Evolutionary conservation across 169 alveolate genomes (phyloP).

Genomic region (Plasmodium yoelii): DNA sequence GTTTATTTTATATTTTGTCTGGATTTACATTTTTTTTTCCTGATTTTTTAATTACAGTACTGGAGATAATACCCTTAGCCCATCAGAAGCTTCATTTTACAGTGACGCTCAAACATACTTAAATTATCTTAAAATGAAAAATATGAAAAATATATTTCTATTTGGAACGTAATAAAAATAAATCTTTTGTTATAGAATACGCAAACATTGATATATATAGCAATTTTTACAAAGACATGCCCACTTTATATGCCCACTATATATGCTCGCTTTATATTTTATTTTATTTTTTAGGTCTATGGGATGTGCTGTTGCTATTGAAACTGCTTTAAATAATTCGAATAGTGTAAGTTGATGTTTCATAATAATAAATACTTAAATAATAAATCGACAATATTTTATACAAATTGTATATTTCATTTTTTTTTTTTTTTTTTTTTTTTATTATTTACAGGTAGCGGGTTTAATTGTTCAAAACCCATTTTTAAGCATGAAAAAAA

Average conservation of each 20-base stretch:
- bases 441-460: constrained; percentile 16
- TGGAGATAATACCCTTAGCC: constrained; percentile 19
- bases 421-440: neutral
- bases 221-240: neutral
- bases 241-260: too few relatives aligned
- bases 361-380: neutral
- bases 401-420: neutral
- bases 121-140: constrained; percentile 13
- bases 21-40: neutral
- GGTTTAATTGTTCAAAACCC: constrained; percentile 58
- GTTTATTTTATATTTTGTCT: neutral
- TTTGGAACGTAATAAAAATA: constrained; percentile 42
- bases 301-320: constrained; percentile 73
- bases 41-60: neutral
- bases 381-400: neutral
- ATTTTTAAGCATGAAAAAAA: constrained; percentile 32
- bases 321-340: constrained; percentile 21
- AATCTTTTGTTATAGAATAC: neutral
- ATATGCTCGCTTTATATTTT: neutral
- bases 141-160: constrained; percentile 23
- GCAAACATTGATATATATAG: neutral
- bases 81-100: constrained; percentile 41
- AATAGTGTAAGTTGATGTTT: constrained; percentile 12
- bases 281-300: constrained; percentile 31
- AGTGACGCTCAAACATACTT: constrained; percentile 38